Base-by-base conservation (phyloP, 2,329 filamentous ascomycete species). In the Neophaeococcomyces aloes region DNA sequence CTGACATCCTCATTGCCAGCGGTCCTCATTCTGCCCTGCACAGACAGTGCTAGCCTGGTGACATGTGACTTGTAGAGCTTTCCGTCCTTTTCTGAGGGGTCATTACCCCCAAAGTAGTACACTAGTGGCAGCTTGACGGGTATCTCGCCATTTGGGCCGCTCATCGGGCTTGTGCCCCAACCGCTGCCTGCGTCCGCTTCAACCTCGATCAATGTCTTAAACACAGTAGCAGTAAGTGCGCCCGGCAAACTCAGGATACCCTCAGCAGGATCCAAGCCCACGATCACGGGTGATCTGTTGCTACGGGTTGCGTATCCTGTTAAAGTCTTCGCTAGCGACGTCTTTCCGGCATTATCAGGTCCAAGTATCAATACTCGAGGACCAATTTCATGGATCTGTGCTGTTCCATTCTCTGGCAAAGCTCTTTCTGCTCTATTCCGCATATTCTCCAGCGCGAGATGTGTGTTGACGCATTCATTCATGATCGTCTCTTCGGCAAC, bases 91-190 rank as follows among this genome's bases (percentile, higher is more conserved):
- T 86, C 81, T 1, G 66, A 51, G 41, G 76, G 72, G 50, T 83
- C 70, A 15, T 44, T 45, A 27, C 46, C 47, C 13, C 91, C 89
- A 61, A 85, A 94, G 63, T 87, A 86, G 60, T 94, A 94, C 21
- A 89, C 86, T 42, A 98, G 67, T 4, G 91, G 91, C 55, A 94
- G 71, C 68, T 95, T 96, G 41, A 94, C 86, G 0, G 89, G 88
- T 14, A 94, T 79, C 1, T 80, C 76, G 54, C 83, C 91, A 30
- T 54, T 54, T 0, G 91, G 88, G 0, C 89, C 91, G 52, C 84
- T 93, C 56, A 88, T 94, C 0, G 89, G 88, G 54, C 86, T 88
- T 53, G 76, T 86, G 7, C 91, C 91, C 80, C 87, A 95, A 15
- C 84, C 86, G 15, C 30, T 15, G 6, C 39, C 39, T 5, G 30